Evolutionary conservation across 139 green algal genomes (phyloP), one percentile per base, ranked within the genome.

Genomic region (Coelastrella sp.): DNA sequence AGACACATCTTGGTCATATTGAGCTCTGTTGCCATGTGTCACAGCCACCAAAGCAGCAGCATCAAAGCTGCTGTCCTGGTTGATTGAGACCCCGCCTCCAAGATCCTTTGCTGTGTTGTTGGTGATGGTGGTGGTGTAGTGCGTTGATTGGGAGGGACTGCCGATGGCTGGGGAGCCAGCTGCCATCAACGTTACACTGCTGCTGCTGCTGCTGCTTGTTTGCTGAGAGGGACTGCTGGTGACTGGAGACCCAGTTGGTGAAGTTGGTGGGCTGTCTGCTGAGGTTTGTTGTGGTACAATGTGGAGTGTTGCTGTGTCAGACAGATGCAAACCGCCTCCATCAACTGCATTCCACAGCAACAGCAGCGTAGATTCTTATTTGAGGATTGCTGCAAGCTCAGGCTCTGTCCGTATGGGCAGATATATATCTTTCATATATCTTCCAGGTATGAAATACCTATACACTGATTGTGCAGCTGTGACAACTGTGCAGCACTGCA

Each of bases 1-100:
- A 25, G 81, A 87, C 10, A 24, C 81, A 6, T 87, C 81, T 8
- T 60, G n/a, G 60, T 87, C 81, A 60, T 74, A 87, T n/a, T 74
- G 22, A 8, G 81, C 81, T 6, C n/a, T 87, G 81, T 87, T 87
- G 81, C 22, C 49, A 22, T 59, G 24, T 4, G 24, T 24, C 7
- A 66, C 81, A 24, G 66, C 25, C 59, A 87, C 12, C 81, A 87
- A 24, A 1, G 81, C 81, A 6, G 58, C n/a, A 8, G 70, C 81
- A 75, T 87, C 61, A 75, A 87, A 87, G 59, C 11, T 76, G 60
- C 60, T 75, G 10, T 24, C 8, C 3, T 61, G 24, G 22, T 14
- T 25, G 59, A 87, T n/a, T 8, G 60, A 60, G 5, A 87, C 81
- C 12, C 81, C 81, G 6, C 81, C 81, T 14, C 81, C 81, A 14